Conservation (phyloP, 345 rosid species). For the Acer yangbiense region DNA sequence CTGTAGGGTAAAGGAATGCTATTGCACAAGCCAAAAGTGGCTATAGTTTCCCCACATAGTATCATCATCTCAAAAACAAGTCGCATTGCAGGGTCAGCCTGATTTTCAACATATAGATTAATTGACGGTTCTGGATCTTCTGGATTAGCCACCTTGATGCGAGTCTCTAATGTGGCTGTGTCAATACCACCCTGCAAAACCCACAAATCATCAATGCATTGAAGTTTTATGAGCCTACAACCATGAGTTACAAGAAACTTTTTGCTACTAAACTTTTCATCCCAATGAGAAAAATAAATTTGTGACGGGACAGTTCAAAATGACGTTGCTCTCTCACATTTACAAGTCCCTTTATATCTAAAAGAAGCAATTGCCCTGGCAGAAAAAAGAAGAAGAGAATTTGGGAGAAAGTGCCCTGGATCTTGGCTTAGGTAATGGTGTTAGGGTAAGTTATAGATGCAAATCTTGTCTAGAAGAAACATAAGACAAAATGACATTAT, state of each 20-base stretch:
- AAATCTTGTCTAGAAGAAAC: not conserved
- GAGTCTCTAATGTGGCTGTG: constrained; percentile 78
- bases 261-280: not conserved
- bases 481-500: not conserved
- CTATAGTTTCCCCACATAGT: constrained; percentile 93
- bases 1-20: constrained; percentile 88
- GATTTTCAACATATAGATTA: constrained; percentile 84
- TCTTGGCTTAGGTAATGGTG: not conserved
- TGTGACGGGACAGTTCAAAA: not conserved
- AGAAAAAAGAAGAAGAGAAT: not conserved
- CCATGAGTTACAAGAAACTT: not conserved
- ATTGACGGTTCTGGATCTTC: constrained; percentile 83
- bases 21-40: constrained; percentile 73
- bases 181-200: constrained; percentile 85
- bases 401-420: not conserved
- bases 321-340: not conserved
- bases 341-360: not conserved
- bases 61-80: constrained; percentile 98
- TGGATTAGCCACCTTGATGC: constrained; percentile 82
- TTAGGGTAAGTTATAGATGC: not conserved
- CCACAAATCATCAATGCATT: constrained; percentile 8
- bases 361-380: constrained; percentile 1
- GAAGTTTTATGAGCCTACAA: not conserved
- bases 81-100: constrained; percentile 89
- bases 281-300: not conserved